phyloP scores from a whole-genome alignment of 805 yeast genomes.

The Zygoascus bituminiphila region DNA sequence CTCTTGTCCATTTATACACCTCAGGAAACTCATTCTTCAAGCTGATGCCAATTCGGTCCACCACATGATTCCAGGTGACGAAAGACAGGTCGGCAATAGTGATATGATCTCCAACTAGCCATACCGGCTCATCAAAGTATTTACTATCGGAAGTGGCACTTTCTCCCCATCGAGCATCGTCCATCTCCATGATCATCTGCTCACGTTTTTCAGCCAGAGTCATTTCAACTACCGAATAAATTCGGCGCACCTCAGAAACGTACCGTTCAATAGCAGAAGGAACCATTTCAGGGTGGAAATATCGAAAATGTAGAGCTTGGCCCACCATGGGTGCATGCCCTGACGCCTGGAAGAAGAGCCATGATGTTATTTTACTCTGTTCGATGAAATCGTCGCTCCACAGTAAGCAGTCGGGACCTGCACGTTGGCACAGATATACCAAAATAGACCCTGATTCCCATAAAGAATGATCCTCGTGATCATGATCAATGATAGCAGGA shows the following conservation, averaged over 20 bases:
- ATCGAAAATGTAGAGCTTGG: constrained; percentile 88
- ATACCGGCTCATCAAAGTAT: constrained; percentile 86
- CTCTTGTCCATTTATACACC: constrained; percentile 91
- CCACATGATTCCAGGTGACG: constrained; percentile 96
- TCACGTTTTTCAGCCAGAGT: constrained; percentile 89
- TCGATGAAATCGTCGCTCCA: constrained; percentile 75
- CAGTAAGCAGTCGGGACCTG: constrained; percentile 58
- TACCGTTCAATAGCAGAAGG: constrained; percentile 87
- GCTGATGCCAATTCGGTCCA: constrained; percentile 84
- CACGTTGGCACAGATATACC: constrained; percentile 59
- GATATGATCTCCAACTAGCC: constrained; percentile 82
- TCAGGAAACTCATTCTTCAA: constrained; percentile 77
- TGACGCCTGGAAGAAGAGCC: constrained; percentile 92
- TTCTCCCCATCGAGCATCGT: constrained; percentile 43
- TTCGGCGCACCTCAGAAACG: constrained; percentile 86
- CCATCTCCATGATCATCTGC: constrained; percentile 80
- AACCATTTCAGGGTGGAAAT: constrained; percentile 78
- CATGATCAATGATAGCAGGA: constrained; percentile 89
- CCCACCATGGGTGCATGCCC: constrained; percentile 99
- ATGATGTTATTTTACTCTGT: constrained; percentile 74
- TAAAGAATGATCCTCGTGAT: constrained; percentile 64
- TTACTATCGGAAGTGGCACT: constrained; percentile 81
- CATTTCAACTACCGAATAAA: constrained; percentile 91
- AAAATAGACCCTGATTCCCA: constrained; percentile 97
- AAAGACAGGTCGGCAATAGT: constrained; percentile 85